Base-by-base conservation (phyloP, 2,329 filamentous ascomycete genomes). In the Immersiporthe knoxdaviesiana region DNA sequence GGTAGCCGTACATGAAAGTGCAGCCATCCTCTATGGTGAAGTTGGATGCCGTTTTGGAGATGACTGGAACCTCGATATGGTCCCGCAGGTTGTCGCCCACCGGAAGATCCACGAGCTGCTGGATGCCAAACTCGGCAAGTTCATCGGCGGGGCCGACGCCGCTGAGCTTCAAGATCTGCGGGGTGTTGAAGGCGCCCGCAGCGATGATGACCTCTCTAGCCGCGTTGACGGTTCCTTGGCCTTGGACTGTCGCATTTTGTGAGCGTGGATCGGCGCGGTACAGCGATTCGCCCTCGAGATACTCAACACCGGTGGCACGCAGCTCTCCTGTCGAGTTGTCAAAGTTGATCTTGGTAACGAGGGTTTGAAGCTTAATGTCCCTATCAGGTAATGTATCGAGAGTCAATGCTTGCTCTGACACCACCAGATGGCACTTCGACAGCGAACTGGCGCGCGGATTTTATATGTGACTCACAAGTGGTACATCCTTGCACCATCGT, bases 61-160 rank as follows among this genome's bases (percentile, higher is more conserved):
- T 76, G 32, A 85, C 77, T 21, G 78, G 77, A 63, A 84, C 81
- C 68, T 80, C 85, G 75, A 86, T 85, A 68, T 85, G 85, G 74
- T 90, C 87, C 75, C 88, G 83, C 14, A 90, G 79, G 76, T 90
- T 90, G 11, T 79, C 82, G 18, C 88, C 88, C 2, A 91, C 87
- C 0, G 86, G 87, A 0, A 87, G 79, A 72, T 90, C 82, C 2
- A 78, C 77, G 44, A 88, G 70, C 14, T 88, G 80, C 2, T 80
- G 77, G 68, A 83, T 81, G 8, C 73, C 73, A 47, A 79, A 77
- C 62, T 76, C 75, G 21, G 78, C 71, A 0, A 86, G 77, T 58
- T 84, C 79, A 0, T 69, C 72, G 1, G 76, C 75, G 0, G 84
- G 84, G 0, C 85, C 85, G 44, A 81, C 68, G 1, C 85, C 85